A percentile compares a stretch with the other conserved stretches of the same genome.
Evolutionary conservation across 2,329 filamentous ascomycete species (phyloP).

Genomic region (Sphaerostilbella broomeana): DNA sequence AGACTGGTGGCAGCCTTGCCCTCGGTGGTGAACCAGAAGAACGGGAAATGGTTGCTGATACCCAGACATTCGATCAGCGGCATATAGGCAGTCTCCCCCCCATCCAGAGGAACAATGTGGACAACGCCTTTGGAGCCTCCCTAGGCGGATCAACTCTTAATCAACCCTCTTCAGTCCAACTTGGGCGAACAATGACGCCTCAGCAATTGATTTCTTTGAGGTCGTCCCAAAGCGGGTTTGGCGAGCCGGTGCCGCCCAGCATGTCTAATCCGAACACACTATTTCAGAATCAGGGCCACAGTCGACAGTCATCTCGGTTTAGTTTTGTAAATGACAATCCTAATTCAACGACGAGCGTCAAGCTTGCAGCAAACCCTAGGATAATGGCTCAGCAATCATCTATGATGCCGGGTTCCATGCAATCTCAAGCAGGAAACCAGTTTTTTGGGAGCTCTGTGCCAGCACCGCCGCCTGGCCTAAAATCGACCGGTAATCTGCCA

Average conservation of each 20-base stretch:
- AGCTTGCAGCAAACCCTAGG: slow-evolving; percentile 70
- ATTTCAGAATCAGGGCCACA: slow-evolving; percentile 63
- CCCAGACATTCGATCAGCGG: slow-evolving; percentile 48
- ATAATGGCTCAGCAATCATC: slow-evolving; percentile 78
- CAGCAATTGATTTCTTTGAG: slow-evolving; percentile 66
- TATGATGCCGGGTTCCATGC: slow-evolving; percentile 70
- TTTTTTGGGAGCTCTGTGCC: slow-evolving; percentile 83
- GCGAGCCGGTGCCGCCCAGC: slow-evolving; percentile 54
- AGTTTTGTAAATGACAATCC: slow-evolving; percentile 76
- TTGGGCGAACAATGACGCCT: slow-evolving; percentile 68
- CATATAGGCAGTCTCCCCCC: slow-evolving; percentile 68
- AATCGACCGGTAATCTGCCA: slow-evolving; percentile 89
- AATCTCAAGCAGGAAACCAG: slow-evolving; percentile 55
- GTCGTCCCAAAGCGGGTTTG: slow-evolving; percentile 52
- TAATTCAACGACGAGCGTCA: slow-evolving; percentile 48
- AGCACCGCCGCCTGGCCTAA: slow-evolving; percentile 88
- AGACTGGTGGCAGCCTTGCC: slow-evolving; percentile 77
- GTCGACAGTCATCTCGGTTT: slow-evolving; percentile 78
- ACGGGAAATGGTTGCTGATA: slow-evolving; percentile 49
- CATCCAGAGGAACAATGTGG: slow-evolving; percentile 57
- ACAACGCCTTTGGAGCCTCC: slow-evolving; percentile 49
- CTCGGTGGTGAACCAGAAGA: slow-evolving; percentile 92
- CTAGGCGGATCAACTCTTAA: slow-evolving; percentile 41
- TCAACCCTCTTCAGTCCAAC: slow-evolving; percentile 44
- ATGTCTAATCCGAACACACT: slow-evolving; percentile 42